Conservation (phyloP, 257 asterid genomes). For the Penstemon eatonii region DNA sequence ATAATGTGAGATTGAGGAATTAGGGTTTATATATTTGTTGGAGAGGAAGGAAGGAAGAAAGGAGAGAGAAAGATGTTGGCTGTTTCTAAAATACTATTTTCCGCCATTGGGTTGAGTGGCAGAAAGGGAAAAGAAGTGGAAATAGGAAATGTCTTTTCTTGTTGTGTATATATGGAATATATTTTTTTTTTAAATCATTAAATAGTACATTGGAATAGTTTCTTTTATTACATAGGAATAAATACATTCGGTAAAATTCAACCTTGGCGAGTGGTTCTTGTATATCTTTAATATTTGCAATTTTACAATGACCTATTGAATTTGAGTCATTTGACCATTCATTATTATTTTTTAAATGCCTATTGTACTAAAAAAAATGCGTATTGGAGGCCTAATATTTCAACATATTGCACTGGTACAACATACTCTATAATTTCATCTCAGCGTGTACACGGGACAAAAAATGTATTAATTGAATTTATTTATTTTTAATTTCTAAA, state of each 20-base stretch:
- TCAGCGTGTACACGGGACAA: no score
- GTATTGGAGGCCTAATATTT: no score
- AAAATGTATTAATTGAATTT: no score
- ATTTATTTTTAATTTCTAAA: no score
- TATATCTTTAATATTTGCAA: not conserved
- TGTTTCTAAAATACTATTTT: conserved; percentile 30
- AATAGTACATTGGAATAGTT: not conserved
- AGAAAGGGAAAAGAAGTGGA: not conserved
- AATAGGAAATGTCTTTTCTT: not conserved
- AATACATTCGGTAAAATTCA: conserved; percentile 3
- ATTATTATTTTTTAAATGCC: not conserved
- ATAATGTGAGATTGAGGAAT: not conserved
- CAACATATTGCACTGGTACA: no score
- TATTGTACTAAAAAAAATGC: no score
- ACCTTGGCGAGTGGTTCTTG: conserved; percentile 26
- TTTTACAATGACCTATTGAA: no score
- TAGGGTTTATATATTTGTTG: not conserved
- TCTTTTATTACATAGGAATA: not conserved
- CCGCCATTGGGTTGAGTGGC: not conserved
- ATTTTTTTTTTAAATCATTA: no score
- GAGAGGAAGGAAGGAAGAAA: conserved; percentile 26
- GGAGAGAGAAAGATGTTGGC: conserved; percentile 30
- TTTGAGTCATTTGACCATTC: not conserved
- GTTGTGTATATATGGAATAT: not conserved
- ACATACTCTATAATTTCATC: no score